Percentiles rank a stretch among this genome's conserved stretches.
phyloP scores from a whole-genome alignment of 148 eudicot species.

The Chenopodium album region DNA sequence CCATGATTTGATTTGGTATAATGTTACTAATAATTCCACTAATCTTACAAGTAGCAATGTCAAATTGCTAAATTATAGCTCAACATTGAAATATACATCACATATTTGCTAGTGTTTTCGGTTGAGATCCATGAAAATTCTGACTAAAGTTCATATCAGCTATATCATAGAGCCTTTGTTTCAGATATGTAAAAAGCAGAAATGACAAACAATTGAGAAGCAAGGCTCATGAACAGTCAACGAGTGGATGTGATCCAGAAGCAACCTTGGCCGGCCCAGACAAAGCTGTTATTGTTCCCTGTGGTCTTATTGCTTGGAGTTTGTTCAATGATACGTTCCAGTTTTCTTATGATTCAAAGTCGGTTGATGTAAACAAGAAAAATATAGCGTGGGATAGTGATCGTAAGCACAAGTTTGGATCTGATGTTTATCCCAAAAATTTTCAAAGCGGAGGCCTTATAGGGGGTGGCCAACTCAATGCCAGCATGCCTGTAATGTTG shows the following conservation, averaged over 20 bases:
- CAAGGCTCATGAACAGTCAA: slow-evolving; percentile 27
- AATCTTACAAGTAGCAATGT: not conserved
- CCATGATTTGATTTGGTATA: no score
- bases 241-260: slow-evolving; percentile 51
- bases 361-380: slow-evolving; percentile 50
- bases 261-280: not conserved
- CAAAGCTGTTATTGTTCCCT: slow-evolving; percentile 63
- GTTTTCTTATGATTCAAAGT: slow-evolving; percentile 36
- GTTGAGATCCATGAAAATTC: not conserved
- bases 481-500: slow-evolving; percentile 60
- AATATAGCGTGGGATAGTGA: slow-evolving; percentile 89
- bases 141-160: slow-evolving; percentile 8
- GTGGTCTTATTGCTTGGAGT: slow-evolving; percentile 95
- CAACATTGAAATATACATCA: not conserved
- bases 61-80: not conserved
- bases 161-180: not conserved
- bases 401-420: slow-evolving; percentile 63
- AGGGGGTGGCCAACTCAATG: slow-evolving; percentile 78
- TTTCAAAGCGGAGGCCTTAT: slow-evolving; percentile 55
- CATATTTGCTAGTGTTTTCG: not conserved
- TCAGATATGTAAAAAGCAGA: slow-evolving; percentile 69
- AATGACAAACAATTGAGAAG: slow-evolving; percentile 57
- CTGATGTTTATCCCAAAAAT: slow-evolving; percentile 74
- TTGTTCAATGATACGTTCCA: slow-evolving; percentile 81
- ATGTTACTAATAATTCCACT: not conserved